Evolutionary conservation across 2,329 filamentous ascomycete genomes (phyloP).

Genomic region (Mycogone perniciosa): DNA sequence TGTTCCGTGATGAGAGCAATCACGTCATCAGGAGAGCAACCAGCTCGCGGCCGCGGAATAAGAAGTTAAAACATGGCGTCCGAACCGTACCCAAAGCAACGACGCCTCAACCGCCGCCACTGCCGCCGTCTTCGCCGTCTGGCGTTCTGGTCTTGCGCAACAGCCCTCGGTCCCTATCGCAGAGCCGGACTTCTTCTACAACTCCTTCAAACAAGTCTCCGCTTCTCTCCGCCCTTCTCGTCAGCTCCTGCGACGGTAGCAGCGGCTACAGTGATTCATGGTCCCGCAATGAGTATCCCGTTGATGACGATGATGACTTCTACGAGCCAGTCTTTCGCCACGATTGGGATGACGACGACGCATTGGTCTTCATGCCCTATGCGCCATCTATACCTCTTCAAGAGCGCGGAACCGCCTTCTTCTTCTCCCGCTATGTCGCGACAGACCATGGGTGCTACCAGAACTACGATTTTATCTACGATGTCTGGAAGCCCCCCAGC

Average conservation of each 20-base stretch:
- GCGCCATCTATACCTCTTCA: slow-evolving; percentile 26
- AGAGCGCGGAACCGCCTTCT: slow-evolving; percentile 41
- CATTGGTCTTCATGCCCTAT: slow-evolving; percentile 12
- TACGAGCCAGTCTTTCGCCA: not conserved
- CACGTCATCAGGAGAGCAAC: slow-evolving; percentile 49
- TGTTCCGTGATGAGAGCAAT: slow-evolving; percentile 52
- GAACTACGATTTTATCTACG: slow-evolving; percentile 47
- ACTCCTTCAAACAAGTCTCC: not conserved
- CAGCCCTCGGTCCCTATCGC: not conserved
- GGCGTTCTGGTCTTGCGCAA: slow-evolving; percentile 3
- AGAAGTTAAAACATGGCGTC: slow-evolving; percentile 18
- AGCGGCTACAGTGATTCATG: not conserved
- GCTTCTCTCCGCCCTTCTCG: slow-evolving; percentile 4
- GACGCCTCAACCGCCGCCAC: slow-evolving; percentile 5
- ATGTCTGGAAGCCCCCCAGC: slow-evolving; percentile 44
- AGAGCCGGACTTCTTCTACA: not conserved
- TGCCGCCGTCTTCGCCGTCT: not conserved
- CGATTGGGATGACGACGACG: slow-evolving; percentile 4
- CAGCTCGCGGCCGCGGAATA: slow-evolving; percentile 22
- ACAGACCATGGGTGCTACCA: slow-evolving; percentile 41
- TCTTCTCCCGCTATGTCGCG: slow-evolving; percentile 47
- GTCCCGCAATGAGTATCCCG: slow-evolving; percentile 3
- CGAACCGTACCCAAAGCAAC: slow-evolving; percentile 4
- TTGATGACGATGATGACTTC: slow-evolving; percentile 2
- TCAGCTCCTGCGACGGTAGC: not conserved